Evolutionary conservation across 805 yeast species (phyloP).

Genomic region (Kurtzmaniella fragi): DNA sequence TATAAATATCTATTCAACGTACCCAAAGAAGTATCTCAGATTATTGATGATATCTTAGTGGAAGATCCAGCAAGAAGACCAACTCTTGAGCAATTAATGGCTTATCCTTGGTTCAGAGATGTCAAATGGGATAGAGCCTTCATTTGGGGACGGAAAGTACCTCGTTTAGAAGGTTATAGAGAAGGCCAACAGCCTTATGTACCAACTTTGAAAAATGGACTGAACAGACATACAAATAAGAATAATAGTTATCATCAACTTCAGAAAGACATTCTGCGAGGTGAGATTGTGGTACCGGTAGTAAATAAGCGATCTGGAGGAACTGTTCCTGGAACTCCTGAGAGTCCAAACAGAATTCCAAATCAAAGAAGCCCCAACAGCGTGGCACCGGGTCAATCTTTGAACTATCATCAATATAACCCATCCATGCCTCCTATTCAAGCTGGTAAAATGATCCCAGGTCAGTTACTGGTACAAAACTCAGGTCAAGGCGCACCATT

Average conservation of each 20-base stretch:
- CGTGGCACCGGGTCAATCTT: background rate
- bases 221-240: conserved; percentile 32
- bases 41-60: conserved; percentile 29
- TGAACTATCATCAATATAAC: no score
- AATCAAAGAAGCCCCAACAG: conserved; percentile 1
- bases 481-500: no score
- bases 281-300: no score
- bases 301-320: no score
- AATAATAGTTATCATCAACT: conserved; percentile 34
- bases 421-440: no score
- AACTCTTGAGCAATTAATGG: conserved; percentile 29
- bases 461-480: no score
- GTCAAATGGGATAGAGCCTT: conserved; percentile 35
- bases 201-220: conserved; percentile 29
- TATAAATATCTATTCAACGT: conserved; percentile 42
- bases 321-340: no score
- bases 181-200: conserved; percentile 7
- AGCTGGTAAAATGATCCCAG: no score
- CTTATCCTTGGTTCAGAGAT: conserved; percentile 31
- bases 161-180: conserved; percentile 24
- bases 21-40: conserved; percentile 26
- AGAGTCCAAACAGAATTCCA: background rate
- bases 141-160: conserved; percentile 34
- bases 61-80: conserved; percentile 28
- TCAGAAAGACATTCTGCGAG: conserved; percentile 26